phyloP scores from a whole-genome alignment of 1,284 basidiomycete species.

The Ustilago sp. region DNA sequence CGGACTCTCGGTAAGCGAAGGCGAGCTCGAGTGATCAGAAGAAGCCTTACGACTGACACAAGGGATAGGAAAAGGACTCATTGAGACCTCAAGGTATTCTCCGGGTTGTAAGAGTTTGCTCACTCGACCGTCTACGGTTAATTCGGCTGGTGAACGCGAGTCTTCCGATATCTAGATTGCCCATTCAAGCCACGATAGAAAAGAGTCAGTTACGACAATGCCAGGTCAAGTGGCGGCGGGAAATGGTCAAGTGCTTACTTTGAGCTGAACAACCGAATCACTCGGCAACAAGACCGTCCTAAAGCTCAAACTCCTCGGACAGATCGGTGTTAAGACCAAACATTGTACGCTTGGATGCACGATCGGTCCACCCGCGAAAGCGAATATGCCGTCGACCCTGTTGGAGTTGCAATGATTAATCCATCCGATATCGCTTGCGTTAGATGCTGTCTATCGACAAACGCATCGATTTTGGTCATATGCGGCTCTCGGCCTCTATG shows the following conservation, averaged over 20 bases:
- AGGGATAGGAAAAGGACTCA: constrained; percentile 89
- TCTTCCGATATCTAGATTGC: constrained; percentile 76
- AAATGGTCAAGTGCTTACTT: constrained; percentile 73
- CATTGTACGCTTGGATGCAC: constrained; percentile 92
- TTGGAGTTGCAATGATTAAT: constrained; percentile 93
- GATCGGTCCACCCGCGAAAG: constrained; percentile 93
- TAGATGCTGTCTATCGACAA: constrained; percentile 92
- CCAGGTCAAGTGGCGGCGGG: constrained; percentile 65
- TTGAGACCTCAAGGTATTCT: constrained; percentile 85
- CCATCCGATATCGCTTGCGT: constrained; percentile 96
- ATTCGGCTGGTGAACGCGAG: constrained; percentile 85
- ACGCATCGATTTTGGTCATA: constrained; percentile 92
- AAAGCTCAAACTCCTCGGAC: constrained; percentile 91
- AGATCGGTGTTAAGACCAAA: constrained; percentile 92
- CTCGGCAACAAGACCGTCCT: constrained; percentile 88
- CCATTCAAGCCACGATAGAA: no score
- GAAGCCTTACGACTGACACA: constrained; percentile 72
- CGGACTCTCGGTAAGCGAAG: neutral
- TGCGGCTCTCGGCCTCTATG: constrained; percentile 92
- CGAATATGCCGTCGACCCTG: constrained; percentile 96
- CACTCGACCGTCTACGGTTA: constrained; percentile 91
- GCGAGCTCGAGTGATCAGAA: constrained; percentile 5
- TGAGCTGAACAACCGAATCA: constrained; percentile 82
- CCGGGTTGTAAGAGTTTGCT: constrained; percentile 83
- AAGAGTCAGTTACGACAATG: constrained; percentile 62